These are phyloP conservation scores for Globisporangium spiculum DNA, from an alignment of 352 stramenopile genomes.

Conservation along the genomic window DNA sequence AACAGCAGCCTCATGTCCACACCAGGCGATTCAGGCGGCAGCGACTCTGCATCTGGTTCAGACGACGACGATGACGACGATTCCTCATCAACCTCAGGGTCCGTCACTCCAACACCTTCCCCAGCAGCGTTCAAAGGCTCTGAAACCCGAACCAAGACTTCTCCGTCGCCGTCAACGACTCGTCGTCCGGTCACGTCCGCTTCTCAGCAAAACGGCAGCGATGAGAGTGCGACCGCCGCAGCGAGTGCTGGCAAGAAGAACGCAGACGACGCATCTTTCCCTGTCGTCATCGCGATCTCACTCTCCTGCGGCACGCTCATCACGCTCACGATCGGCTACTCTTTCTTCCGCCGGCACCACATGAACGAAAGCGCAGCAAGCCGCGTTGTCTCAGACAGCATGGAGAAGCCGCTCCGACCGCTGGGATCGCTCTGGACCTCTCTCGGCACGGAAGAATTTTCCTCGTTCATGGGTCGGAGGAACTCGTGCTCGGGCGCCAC, in stretches of 20 bases:
- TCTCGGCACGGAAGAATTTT: constrained; percentile 3
- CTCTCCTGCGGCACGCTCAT: constrained; percentile 16
- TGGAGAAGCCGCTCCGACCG: constrained; percentile 13
- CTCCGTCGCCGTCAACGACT: constrained; percentile 4
- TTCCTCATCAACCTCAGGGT: neutral
- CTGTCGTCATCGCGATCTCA: constrained; percentile 13
- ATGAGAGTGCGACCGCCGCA: constrained; percentile 9
- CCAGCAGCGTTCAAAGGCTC: neutral
- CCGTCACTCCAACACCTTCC: neutral
- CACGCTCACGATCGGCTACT: constrained; percentile 12
- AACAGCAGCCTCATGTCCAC: neutral
- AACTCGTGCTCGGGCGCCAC: neutral
- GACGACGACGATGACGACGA: neutral
- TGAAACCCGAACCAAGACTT: neutral
- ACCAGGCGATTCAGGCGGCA: neutral
- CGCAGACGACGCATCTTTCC: neutral
- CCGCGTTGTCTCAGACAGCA: neutral
- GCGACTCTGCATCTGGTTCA: neutral
- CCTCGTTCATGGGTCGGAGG: neutral
- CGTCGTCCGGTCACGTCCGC: neutral
- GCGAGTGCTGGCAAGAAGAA: neutral
- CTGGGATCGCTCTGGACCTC: constrained; percentile 13
- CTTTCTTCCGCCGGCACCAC: constrained; percentile 10
- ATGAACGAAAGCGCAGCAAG: constrained; percentile 7
- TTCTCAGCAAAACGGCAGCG: neutral